Base-by-base conservation (phyloP, 352 stramenopile genomes). In the Globisporangium acanthophoron region DNA sequence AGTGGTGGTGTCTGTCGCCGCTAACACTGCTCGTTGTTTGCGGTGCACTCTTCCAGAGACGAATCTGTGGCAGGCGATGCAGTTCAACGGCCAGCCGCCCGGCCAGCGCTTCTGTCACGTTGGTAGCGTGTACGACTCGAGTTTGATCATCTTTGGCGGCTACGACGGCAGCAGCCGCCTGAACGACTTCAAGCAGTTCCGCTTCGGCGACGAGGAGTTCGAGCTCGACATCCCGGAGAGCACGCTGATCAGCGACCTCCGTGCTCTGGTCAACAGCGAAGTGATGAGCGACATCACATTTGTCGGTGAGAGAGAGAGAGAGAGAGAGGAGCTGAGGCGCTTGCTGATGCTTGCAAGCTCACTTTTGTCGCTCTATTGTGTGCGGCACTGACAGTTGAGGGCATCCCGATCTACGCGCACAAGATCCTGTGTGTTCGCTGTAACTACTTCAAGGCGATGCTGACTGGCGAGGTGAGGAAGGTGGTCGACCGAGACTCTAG, bases 71-170 rank as follows among this genome's bases (percentile, higher is more conserved):
- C 85, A 90, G 50, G 55, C 69, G 6, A 86, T 94, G 56, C 73
- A 85, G 33, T 92, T 86, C 53, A 90, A 91, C 11, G 82, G 85
- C 7, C 80, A 85, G 35, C 71, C 85, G 5, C 93, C 93, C 21
- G 90, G 89, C 11, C 89, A 97, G 70, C 86, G 97, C 27, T 99
- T 99, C 66, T 99, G 97, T 66, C 96, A 99, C 64, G 96, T 98
- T 16, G 97, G 82, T 2, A 88, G 86, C 21, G 82, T 97, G 21
- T 91, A 98, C 64, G 88, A 98, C 59, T 85, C 90, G 52, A 92
- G 72, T 13, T 72, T 99, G 39, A 97, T 97, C 64, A 82, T 99
- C 27, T 99, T 96, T 59, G 89, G 89, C 49, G 95, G 97, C 2
- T 99, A 99, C 71, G 96, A 99, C 71, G 96, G 96, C 48, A 92